These are phyloP conservation scores for Metschnikowia anglica DNA, from an alignment of 805 yeast genomes.

Conservation along the genomic window DNA sequence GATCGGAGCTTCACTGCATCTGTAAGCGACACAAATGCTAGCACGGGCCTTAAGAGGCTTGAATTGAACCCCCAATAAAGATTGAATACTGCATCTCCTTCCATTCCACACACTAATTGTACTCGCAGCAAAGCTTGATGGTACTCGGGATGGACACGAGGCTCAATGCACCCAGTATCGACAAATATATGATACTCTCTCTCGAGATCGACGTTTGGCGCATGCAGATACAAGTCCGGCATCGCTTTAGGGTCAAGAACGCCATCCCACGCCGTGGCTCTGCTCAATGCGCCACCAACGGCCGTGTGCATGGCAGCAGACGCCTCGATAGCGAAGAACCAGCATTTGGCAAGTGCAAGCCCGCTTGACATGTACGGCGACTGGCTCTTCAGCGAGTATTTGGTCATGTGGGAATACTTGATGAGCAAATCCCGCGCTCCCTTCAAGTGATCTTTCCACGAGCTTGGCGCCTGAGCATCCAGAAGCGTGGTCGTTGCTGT, in stretches of 20 bases:
- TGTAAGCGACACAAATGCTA: conserved; percentile 27
- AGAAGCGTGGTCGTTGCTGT: conserved; percentile 22
- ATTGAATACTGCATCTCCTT: conserved; percentile 26
- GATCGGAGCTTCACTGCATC: conserved; percentile 25
- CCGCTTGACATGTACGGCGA: conserved; percentile 21
- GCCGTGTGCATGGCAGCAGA: conserved; percentile 22
- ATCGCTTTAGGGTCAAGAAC: not conserved
- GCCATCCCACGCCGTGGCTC: conserved; percentile 4
- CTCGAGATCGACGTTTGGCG: conserved; percentile 9
- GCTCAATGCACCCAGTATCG: conserved; percentile 35
- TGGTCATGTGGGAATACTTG: conserved; percentile 19
- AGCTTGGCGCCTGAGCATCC: conserved; percentile 13
- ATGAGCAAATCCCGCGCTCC: conserved; percentile 29
- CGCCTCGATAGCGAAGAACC: conserved; percentile 30
- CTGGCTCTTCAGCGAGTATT: conserved; percentile 7
- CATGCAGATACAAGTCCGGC: conserved; percentile 4
- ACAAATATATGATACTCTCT: conserved; percentile 22
- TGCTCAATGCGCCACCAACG: conserved; percentile 16
- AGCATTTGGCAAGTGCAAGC: conserved; percentile 27
- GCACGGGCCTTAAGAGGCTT: conserved; percentile 26
- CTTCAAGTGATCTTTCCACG: conserved; percentile 27
- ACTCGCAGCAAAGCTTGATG: conserved; percentile 32
- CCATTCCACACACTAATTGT: conserved; percentile 24
- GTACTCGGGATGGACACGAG: conserved; percentile 27
- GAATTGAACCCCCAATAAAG: conserved; percentile 35